phyloP scores from a whole-genome alignment of 2,329 filamentous ascomycete genomes.

The Dothideomycetes sp. region DNA sequence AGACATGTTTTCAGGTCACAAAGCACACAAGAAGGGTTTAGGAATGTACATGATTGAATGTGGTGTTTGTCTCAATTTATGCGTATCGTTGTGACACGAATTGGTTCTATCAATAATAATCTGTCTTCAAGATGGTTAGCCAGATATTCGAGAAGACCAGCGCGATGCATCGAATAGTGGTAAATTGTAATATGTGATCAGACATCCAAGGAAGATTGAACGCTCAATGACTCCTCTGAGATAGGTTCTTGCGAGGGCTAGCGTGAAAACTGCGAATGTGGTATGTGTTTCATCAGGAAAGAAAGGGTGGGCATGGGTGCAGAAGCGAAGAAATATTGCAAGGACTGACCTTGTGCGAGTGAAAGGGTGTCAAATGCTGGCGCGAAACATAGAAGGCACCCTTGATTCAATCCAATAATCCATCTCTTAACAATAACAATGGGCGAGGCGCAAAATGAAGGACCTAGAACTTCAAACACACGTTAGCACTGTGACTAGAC shows the following conservation, averaged over 20 bases:
- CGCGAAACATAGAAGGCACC: not conserved
- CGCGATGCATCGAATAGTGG: not conserved
- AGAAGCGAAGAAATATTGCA: not conserved
- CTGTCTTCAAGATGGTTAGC: slow-evolving; percentile 7
- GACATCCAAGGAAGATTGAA: slow-evolving; percentile 35
- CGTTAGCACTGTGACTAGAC: slow-evolving; percentile 5
- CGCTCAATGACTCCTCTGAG: slow-evolving; percentile 29
- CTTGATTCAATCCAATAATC: not conserved
- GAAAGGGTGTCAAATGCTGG: not conserved
- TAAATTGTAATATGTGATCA: slow-evolving; percentile 18
- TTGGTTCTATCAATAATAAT: too few species aligned
- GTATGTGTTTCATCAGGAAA: slow-evolving; percentile 64
- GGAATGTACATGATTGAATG: too few species aligned
- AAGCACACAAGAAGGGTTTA: too few species aligned
- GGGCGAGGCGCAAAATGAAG: not conserved
- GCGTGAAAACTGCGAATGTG: slow-evolving; percentile 86
- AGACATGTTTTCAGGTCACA: too few species aligned
- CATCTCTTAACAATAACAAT: not conserved
- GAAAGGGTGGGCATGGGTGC: slow-evolving; percentile 6
- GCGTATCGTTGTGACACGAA: too few species aligned
- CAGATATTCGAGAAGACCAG: not conserved
- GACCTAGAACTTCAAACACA: slow-evolving; percentile 3
- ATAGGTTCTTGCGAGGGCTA: slow-evolving; percentile 34
- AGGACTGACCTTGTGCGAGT: slow-evolving; percentile 7
- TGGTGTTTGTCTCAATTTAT: too few species aligned